These are phyloP conservation scores for Aspergillus cristatus DNA, from an alignment of 495 filamentous ascomycete species.

Conservation along the genomic window DNA sequence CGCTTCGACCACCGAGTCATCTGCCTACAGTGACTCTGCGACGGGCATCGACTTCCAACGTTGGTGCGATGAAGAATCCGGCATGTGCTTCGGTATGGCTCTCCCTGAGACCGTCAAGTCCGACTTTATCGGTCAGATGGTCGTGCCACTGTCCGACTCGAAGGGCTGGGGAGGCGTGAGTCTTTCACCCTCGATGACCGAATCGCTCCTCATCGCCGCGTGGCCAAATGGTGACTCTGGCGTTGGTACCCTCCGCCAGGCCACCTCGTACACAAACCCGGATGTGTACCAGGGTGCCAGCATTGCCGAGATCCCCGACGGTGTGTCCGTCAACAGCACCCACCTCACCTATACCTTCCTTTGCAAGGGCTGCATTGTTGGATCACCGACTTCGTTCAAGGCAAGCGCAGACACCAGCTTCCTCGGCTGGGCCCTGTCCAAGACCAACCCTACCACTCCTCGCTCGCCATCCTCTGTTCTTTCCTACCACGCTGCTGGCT, in stretches of 20 bases:
- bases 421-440: conserved; percentile 21
- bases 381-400: conserved; percentile 12
- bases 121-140: conserved; percentile 32
- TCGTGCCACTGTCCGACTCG: conserved; percentile 10
- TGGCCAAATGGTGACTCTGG: conserved; percentile 28
- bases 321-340: conserved; percentile 26
- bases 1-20: conserved; percentile 9
- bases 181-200: conserved; percentile 24
- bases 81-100: conserved; percentile 27
- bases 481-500: conserved; percentile 25
- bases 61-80: conserved; percentile 15
- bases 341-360: conserved; percentile 30
- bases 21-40: conserved; percentile 24
- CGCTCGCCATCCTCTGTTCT: conserved; percentile 5
- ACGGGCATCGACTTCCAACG: conserved; percentile 30
- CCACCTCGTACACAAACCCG: conserved; percentile 16
- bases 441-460: conserved; percentile 11
- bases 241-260: conserved; percentile 22
- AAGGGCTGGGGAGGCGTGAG: conserved; percentile 23
- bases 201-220: conserved; percentile 24
- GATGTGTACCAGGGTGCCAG: conserved; percentile 11
- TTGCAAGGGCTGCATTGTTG: conserved; percentile 21
- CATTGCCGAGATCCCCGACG: conserved; percentile 20
- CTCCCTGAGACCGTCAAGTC: conserved; percentile 20
- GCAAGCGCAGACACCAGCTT: conserved; percentile 6